phyloP scores from a whole-genome alignment of 257 asterid species.

The Forsythia viridissima region DNA sequence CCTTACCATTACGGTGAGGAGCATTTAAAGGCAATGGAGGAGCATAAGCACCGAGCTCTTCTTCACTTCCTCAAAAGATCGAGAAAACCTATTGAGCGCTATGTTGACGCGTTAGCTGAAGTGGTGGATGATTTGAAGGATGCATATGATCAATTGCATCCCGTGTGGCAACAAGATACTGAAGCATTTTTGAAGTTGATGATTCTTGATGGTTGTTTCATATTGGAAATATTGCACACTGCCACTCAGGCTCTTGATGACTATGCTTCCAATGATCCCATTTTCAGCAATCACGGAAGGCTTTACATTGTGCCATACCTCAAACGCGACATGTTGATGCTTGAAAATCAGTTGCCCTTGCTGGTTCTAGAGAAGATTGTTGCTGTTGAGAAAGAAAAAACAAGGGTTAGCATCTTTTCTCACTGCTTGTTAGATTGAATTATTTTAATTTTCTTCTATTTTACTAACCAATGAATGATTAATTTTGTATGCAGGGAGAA shows the following conservation, averaged over 20 bases:
- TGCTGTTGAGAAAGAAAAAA: neutral
- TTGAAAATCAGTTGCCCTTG: constrained; percentile 24
- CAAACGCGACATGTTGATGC: constrained; percentile 22
- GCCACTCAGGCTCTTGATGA: neutral
- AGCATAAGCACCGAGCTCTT: constrained; percentile 30
- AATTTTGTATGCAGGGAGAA: neutral
- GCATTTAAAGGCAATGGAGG: constrained; percentile 26
- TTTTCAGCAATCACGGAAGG: constrained; percentile 18
- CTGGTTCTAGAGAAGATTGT: constrained; percentile 3
- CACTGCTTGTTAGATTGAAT: neutral
- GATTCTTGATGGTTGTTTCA: constrained; percentile 29
- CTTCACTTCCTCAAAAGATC: constrained; percentile 21
- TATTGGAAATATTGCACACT: constrained; percentile 20
- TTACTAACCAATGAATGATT: neutral
- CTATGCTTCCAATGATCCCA: constrained; percentile 21
- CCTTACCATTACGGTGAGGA: constrained; percentile 27
- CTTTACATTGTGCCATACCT: constrained; percentile 3
- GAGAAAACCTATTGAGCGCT: neutral
- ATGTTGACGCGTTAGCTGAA: neutral
- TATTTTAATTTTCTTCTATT: neutral
- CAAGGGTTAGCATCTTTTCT: neutral
- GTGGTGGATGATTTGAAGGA: constrained; percentile 19
- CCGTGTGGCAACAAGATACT: neutral
- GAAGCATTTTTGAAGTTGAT: constrained; percentile 19
- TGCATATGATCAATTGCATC: constrained; percentile 26